Conservation (phyloP, 805 yeast species). For the Metschnikowia arizonensis region DNA sequence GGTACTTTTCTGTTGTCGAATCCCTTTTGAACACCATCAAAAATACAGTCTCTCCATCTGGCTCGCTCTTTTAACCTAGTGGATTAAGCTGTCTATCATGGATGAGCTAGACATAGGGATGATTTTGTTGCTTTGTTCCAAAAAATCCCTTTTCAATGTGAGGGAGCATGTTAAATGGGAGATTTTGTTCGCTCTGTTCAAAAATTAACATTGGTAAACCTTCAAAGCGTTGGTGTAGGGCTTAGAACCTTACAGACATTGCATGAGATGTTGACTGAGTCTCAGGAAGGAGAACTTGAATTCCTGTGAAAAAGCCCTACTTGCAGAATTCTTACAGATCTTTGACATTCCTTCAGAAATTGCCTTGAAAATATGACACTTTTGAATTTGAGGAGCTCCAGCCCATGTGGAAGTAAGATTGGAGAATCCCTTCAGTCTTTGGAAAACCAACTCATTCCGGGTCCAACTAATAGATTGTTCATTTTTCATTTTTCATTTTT, state of each 20-base stretch:
- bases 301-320: conserved; percentile 18
- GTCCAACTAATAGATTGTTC: no score
- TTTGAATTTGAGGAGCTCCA: conserved; percentile 6
- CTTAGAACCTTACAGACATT: conserved; percentile 20
- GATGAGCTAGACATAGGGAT: conserved; percentile 51
- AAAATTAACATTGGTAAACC: conserved; percentile 35
- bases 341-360: conserved; percentile 39
- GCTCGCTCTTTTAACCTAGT: conserved; percentile 67
- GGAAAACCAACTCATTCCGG: conserved; percentile 3
- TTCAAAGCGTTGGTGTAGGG: conserved; percentile 32
- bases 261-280: conserved; percentile 11
- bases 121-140: conserved; percentile 31
- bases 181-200: conserved; percentile 62
- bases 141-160: conserved; percentile 22
- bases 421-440: not conserved
- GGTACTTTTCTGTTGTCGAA: no score
- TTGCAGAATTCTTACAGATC: conserved; percentile 21
- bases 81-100: conserved; percentile 79
- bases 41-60: conserved; percentile 75
- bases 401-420: not conserved
- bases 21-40: conserved; percentile 67
- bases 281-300: conserved; percentile 19
- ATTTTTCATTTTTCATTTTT: no score
- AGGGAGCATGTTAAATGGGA: conserved; percentile 37
- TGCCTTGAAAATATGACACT: conserved; percentile 36